Evolutionary conservation across 208 protist species (phyloP).

Genomic region (Leishmania arabica): DNA sequence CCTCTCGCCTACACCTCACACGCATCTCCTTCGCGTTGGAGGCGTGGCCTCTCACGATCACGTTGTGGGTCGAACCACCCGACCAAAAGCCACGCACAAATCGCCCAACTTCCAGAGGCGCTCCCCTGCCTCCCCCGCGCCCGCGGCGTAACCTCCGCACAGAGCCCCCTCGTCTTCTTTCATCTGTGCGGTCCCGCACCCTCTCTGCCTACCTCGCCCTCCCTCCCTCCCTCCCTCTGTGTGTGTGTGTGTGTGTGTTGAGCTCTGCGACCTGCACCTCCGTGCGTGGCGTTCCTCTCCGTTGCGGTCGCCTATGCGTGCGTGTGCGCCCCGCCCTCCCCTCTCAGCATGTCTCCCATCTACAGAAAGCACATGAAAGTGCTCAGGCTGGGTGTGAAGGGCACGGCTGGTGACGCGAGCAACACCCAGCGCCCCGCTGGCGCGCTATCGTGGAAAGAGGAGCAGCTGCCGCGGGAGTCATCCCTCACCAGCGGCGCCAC

Average conservation of each 20-base stretch:
- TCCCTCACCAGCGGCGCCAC: not conserved
- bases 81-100: no score
- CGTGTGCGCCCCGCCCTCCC: not conserved
- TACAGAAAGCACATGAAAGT: not conserved
- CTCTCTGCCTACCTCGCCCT: not conserved
- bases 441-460: not conserved
- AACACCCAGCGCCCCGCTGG: not conserved
- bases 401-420: not conserved
- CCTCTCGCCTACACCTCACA: no score
- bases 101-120: no score
- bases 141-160: no score
- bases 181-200: not conserved
- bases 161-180: not conserved
- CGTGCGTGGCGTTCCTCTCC: not conserved
- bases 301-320: not conserved
- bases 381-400: not conserved
- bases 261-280: not conserved
- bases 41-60: no score
- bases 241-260: no score
- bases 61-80: no score
- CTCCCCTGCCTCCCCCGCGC: no score
- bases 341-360: conserved; percentile 6
- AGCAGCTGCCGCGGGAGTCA: not conserved
- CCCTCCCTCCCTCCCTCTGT: no score
- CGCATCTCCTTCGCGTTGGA: no score